Percentiles rank a stretch among this genome's conserved stretches.
Evolutionary conservation across 179 eudicot genomes (phyloP).

Genomic region (Silene noctiflora): DNA sequence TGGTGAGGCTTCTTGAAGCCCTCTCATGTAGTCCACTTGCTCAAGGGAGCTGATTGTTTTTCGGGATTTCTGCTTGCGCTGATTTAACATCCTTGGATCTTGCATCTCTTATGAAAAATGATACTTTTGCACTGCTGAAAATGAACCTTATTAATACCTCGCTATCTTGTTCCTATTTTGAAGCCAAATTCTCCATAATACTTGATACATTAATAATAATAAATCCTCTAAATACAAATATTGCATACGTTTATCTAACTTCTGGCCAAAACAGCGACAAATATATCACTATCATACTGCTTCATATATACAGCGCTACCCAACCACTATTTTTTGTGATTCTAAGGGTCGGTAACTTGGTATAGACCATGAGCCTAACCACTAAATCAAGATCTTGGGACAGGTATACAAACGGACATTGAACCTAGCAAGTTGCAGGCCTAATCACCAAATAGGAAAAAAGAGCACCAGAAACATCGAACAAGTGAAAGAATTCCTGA

Average conservation of each 20-base stretch:
- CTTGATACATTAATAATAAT: too few relatives aligned
- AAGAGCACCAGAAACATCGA: not conserved
- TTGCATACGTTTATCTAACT: too few relatives aligned
- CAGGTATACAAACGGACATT: not conserved
- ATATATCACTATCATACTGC: not conserved
- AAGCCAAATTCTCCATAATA: not conserved
- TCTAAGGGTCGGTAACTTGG: not conserved
- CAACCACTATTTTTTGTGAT: not conserved
- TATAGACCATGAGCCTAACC: not conserved
- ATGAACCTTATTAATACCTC: not conserved
- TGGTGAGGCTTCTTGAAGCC: constrained; percentile 31
- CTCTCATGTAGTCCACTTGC: constrained; percentile 41
- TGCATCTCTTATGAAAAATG: constrained; percentile 36
- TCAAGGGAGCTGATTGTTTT: constrained; percentile 36
- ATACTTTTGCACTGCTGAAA: not conserved
- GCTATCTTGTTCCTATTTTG: not conserved
- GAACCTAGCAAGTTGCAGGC: not conserved
- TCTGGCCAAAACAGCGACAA: too few relatives aligned
- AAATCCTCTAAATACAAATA: too few relatives aligned
- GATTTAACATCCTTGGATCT: constrained; percentile 52
- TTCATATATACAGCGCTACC: not conserved
- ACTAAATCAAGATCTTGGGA: too few relatives aligned
- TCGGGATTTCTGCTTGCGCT: constrained; percentile 50
- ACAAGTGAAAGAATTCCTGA: not conserved
- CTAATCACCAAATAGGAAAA: not conserved